Conservation (phyloP, 345 rosid genomes). For the Euphorbia pulcherrima region DNA sequence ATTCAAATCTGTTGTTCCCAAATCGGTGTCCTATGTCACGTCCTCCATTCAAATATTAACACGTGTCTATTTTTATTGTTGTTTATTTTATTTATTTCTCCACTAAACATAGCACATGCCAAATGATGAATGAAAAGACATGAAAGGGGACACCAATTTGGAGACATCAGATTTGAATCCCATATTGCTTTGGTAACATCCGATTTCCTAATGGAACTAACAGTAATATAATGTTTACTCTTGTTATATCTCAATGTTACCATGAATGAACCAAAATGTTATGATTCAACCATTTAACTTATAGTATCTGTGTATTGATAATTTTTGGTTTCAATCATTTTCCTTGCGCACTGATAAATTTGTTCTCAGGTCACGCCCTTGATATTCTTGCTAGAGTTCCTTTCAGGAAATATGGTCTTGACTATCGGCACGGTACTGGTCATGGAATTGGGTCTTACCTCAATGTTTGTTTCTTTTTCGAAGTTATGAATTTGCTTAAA, state of each 20-base stretch:
- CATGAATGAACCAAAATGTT: not conserved
- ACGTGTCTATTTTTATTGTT: too few species aligned
- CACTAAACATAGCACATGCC: too few species aligned
- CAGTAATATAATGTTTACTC: slow-evolving; percentile 39
- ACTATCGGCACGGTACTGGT: slow-evolving; percentile 96
- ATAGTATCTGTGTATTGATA: not conserved
- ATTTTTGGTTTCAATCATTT: not conserved
- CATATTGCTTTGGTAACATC: slow-evolving; percentile 71
- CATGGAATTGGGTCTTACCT: slow-evolving; percentile 97
- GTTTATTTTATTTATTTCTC: too few species aligned
- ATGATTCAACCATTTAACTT: not conserved
- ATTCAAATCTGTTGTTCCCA: too few species aligned
- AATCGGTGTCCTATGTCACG: too few species aligned
- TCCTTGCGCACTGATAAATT: not conserved
- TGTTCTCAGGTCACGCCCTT: slow-evolving; percentile 62
- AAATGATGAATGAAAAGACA: too few species aligned
- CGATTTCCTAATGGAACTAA: slow-evolving; percentile 85
- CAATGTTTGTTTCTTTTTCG: too few species aligned
- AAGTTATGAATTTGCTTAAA: slow-evolving; percentile 59
- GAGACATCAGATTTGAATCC: too few species aligned
- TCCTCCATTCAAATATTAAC: too few species aligned
- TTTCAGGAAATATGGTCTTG: slow-evolving; percentile 87
- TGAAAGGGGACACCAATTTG: too few species aligned
- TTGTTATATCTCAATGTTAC: slow-evolving; percentile 2
- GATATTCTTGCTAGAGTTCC: slow-evolving; percentile 92